Percentiles rank a stretch among this genome's conserved stretches.
These are phyloP conservation scores for Trypanosoma congolense DNA, from an alignment of 208 protist species.

Conservation along the genomic window DNA sequence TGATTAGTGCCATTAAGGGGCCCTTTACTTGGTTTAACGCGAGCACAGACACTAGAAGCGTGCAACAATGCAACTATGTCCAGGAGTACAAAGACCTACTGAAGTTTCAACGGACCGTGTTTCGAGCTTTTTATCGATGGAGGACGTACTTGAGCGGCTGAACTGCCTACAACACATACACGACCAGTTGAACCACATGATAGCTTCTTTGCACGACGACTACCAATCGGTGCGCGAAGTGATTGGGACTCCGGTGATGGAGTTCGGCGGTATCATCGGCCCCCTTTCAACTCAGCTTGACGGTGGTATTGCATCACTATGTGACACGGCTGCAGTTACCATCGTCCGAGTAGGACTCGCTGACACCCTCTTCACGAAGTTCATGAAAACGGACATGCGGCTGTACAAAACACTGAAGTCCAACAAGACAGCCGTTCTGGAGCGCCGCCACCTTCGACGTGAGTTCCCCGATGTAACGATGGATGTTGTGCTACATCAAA, in stretches of 20 bases:
- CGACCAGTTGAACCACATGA: background rate
- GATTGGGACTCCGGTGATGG: slow-evolving; percentile 29
- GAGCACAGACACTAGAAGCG: background rate
- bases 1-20: background rate
- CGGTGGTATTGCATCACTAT: slow-evolving; percentile 21
- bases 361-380: slow-evolving; percentile 6
- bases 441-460: background rate
- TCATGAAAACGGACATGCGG: slow-evolving; percentile 11
- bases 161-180: background rate
- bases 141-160: background rate
- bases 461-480: slow-evolving; percentile 17
- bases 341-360: slow-evolving; percentile 9
- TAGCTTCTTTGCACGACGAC: background rate
- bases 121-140: background rate
- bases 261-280: slow-evolving; percentile 10
- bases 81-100: slow-evolving; percentile 3
- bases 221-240: slow-evolving; percentile 36
- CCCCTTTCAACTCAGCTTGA: slow-evolving; percentile 3
- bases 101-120: background rate
- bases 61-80: background rate
- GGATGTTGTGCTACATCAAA: background rate
- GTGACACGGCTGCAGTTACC: slow-evolving; percentile 22
- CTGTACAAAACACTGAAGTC: background rate
- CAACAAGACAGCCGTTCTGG: background rate
- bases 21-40: background rate